Evolutionary conservation across 129 eudicot species (phyloP).

Genomic region (Solidago caesia): DNA sequence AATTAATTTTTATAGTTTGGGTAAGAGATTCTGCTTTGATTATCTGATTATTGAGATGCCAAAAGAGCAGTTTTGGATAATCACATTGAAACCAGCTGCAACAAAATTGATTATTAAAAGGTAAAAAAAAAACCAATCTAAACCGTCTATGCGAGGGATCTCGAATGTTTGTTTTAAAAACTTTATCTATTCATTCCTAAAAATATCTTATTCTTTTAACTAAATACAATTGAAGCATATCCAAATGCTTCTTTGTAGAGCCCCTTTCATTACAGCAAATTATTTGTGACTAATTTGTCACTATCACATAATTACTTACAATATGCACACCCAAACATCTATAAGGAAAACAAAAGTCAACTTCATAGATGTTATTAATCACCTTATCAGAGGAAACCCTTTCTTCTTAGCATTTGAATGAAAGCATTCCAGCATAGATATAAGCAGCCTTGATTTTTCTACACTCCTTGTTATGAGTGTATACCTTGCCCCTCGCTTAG

Average conservation of each 20-base stretch:
- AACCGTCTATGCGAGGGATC: background rate
- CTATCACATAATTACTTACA: background rate
- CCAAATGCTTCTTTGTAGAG: background rate
- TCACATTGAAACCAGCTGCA: background rate
- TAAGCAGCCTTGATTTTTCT: constrained; percentile 53
- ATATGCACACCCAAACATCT: background rate
- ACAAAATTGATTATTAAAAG: background rate
- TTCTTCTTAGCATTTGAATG: constrained; percentile 34
- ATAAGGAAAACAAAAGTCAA: background rate
- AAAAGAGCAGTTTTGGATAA: background rate
- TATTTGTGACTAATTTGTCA: background rate
- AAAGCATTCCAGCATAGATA: constrained; percentile 45
- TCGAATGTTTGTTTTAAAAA: background rate
- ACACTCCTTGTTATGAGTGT: constrained; percentile 47
- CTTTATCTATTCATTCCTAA: constrained; percentile 15
- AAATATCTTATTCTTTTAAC: background rate
- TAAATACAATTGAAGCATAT: background rate
- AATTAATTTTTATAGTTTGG: background rate
- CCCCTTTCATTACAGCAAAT: background rate
- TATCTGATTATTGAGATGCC: background rate
- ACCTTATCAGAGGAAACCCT: constrained; percentile 50
- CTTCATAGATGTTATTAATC: constrained; percentile 18
- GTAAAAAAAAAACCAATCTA: background rate
- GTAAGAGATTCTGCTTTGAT: background rate
- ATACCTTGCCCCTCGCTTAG: constrained; percentile 43